phyloP scores from a whole-genome alignment of 2,329 filamentous ascomycete species.

The Talaromyces sp. region DNA sequence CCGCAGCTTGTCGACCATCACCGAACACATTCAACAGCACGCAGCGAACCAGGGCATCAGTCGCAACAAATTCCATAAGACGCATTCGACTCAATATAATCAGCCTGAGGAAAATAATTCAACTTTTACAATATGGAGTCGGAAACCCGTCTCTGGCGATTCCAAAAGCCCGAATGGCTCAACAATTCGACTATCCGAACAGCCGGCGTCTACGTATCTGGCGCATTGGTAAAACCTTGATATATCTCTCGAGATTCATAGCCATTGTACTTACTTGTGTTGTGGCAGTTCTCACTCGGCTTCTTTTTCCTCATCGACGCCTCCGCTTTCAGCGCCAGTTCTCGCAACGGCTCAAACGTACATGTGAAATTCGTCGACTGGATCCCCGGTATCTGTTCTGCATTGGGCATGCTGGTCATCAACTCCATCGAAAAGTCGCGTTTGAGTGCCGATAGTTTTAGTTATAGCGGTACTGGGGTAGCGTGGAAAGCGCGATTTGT shows the following conservation, averaged over 20 bases:
- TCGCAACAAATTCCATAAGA: background rate
- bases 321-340: constrained; percentile 60
- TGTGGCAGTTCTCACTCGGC: constrained; percentile 61
- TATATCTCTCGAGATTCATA: constrained; percentile 8
- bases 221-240: constrained; percentile 56
- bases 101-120: background rate
- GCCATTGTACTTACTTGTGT: background rate
- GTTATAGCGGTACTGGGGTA: constrained; percentile 62
- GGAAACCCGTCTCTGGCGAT: constrained; percentile 61
- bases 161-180: constrained; percentile 64
- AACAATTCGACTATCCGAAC: constrained; percentile 63
- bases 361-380: constrained; percentile 70
- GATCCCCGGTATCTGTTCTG: constrained; percentile 68
- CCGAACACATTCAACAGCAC: background rate
- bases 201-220: constrained; percentile 63
- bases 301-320: constrained; percentile 69
- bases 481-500: constrained; percentile 69
- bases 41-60: background rate
- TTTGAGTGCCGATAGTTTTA: constrained; percentile 61
- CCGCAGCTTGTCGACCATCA: constrained; percentile 5
- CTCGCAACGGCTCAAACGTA: constrained; percentile 58
- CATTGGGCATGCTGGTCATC: constrained; percentile 68
- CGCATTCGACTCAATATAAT: background rate
- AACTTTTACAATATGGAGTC: constrained; percentile 36
- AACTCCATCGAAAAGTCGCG: constrained; percentile 68